Evolutionary conservation across 441 rosid species (phyloP), one percentile per base, ranked within the genome.

Genomic region (Geranium incanum): DNA sequence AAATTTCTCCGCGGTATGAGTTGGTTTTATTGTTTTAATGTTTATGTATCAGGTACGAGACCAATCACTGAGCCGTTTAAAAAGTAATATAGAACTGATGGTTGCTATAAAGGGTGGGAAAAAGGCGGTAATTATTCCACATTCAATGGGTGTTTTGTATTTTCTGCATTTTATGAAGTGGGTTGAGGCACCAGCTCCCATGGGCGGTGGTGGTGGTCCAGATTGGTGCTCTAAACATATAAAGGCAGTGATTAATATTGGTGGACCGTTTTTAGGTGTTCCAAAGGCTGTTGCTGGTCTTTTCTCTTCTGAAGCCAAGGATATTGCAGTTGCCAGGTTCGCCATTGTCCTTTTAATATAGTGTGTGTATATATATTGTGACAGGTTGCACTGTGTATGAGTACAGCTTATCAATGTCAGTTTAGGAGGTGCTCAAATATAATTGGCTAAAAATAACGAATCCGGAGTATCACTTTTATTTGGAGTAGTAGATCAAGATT

Each of bases 91-190:
- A 69, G 98, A 95, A 82, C 75, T 86, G 78, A 84, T 92, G 94
- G 97, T 89, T 75, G 81, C 88, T 19, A 89, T 95, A 48, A 92
- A 81, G 66, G 89, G 93, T 67, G 97, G 92, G 33, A 83, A 84
- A 52, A 95, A 88, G 78, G 99, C 93, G 4, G 98, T 95, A 15
- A 85, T 87, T 60, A 78, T 95, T 81, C 98, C 99, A 3, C 99
- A 95, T 78, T 92, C 99, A 55, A 95, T 95, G 99, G 99, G 98
- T 69, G 99, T 81, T 76, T 75, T 91, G 73, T 91, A 91, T 80
- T 89, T 95, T 79, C 86, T 89, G 57, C 99, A 95, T 80, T 95
- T 95, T 78, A 89, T 95, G 95, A 95, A 95, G 80, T 95, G 99
- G 99, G 98, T 95, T 18, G 98, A 95, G 82, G 88, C 96, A 74